Base-by-base conservation (phyloP, 108 stramenopile genomes). In the Bacterosira constricta region DNA sequence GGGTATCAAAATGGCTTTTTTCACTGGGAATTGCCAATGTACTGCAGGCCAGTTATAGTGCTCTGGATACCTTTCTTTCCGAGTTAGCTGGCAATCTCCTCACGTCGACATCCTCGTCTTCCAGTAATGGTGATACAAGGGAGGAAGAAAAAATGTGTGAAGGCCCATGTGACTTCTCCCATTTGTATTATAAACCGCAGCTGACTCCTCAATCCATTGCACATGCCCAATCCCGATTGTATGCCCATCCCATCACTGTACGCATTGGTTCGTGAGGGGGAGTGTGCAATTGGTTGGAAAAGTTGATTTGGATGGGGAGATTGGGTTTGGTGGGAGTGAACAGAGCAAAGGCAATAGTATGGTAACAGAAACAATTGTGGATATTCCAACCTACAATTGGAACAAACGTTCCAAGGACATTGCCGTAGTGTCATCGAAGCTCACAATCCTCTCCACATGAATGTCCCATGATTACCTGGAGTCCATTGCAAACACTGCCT, bases 11-110 rank as follows among this genome's bases (percentile, higher is more conserved):
- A 91, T 89, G 85, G 91, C 94, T 0, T 49, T 95, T 95, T 68
- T 92, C 94, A 20, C 94, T 91, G 4, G 94, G 94, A n/a, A 92
- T 95, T 73, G 94, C 94, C 27, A 87, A 81, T 52, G 86, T 95
- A 21, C 64, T 95, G 29, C 94, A 95, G 75, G 71, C 84, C 15
- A 95, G 92, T 52, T 95, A 95, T 60, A 63, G 86, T 56, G 80
- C 87, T 20, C 32, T 95, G 35, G 91, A 95, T 63, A 79, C 74
- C 7, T 95, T 95, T 59, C 56, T 95, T 3, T 79, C 90, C 23
- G 77, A 85, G 38, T 64, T 95, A 25, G 90, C 91, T 12, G 41
- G 39, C 21, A 75, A 77, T 60, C 66, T 95, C 27, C 76, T 95
- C 18, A 60, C 38, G 38, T 5, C 52, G 12, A 35, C 53, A 23